Evolutionary conservation across 495 filamentous ascomycete species (phyloP), one percentile per base, ranked within the genome.

Genomic region (Parmelia sp.): DNA sequence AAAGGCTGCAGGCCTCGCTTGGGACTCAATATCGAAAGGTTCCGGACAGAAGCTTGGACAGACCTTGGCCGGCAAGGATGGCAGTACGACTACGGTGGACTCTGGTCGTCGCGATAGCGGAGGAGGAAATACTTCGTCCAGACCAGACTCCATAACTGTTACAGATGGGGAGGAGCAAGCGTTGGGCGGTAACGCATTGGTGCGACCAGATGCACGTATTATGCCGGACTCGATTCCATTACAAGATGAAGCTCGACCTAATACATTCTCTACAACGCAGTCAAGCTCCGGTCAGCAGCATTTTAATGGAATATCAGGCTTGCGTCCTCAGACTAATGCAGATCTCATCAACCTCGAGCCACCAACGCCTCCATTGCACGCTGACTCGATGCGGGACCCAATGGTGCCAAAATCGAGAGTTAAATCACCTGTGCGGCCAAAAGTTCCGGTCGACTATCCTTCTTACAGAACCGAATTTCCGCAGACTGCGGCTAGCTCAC

Each of bases 1-100:
- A 49, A 95, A 90, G 73, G 94, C 94, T 19, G 94, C 94, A 2
- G 88, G 89, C 3, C 75, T 96, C 42, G 93, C 93, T 23, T 98
- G 92, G 92, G 84, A 80, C 51, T 82, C 79, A 65, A 76, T 79
- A 40, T 78, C 78, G 35, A 77, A 78, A 57, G 56, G 27, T 17
- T 44, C 67, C 15, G 68, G 71, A 23, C 57, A 70, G 27, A 68
- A 63, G 69, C 64, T 61, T 36, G 68, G 45, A 40, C 75, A 63
- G 64, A 65, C 70, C 45, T 59, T 70, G 61, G 56, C n/a, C 51
- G 49, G 71, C 11, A 58, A 47, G 19, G 67, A 63, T 49, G 66
- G 60, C 19, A 70, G 69, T 58, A 68, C 64, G 12, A 64, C 57
- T 6, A 67, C 60, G 7, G 36, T 69, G 10, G 66, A 72, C 56